Conservation (phyloP, 2,329 filamentous ascomycete genomes). For the Phoma herbarum region DNA sequence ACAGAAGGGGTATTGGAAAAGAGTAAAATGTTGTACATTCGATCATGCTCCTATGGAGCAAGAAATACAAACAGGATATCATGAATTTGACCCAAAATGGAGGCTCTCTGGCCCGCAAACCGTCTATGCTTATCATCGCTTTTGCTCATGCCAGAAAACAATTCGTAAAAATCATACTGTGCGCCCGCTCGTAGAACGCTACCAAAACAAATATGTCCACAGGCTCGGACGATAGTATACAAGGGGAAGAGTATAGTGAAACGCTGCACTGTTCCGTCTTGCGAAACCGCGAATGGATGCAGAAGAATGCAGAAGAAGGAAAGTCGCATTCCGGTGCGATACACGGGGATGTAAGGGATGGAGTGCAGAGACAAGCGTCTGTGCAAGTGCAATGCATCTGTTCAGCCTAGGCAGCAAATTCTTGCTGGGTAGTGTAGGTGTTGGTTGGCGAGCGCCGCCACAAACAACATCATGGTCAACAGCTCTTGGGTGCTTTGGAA, state of each 20-base stretch:
- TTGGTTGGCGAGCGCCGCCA: not conserved
- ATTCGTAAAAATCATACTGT: slow-evolving; percentile 19
- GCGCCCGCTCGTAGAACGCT: slow-evolving; percentile 12
- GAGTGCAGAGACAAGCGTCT: not conserved
- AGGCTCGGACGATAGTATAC: slow-evolving; percentile 4
- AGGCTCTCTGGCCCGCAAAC: slow-evolving; percentile 9
- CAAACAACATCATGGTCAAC: not conserved
- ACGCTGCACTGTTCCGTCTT: slow-evolving; percentile 16
- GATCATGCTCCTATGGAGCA: not conserved
- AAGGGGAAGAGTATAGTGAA: slow-evolving; percentile 4
- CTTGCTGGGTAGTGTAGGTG: not conserved
- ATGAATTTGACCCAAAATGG: not conserved
- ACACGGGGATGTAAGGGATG: slow-evolving; percentile 12
- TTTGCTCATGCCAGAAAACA: slow-evolving; percentile 9
- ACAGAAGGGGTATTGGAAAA: not conserved
- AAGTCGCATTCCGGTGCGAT: slow-evolving; percentile 3
- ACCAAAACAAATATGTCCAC: not conserved
- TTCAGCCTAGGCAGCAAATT: slow-evolving; percentile 9
- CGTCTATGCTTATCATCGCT: slow-evolving; percentile 14
- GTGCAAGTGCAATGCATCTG: slow-evolving; percentile 8
- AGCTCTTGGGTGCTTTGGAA: slow-evolving; percentile 13
- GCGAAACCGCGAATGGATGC: slow-evolving; percentile 21
- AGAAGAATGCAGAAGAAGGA: not conserved
- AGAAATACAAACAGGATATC: slow-evolving; percentile 13
- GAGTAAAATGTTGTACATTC: slow-evolving; percentile 11